Evolutionary conservation across 2,329 filamentous ascomycete species (phyloP).

Genomic region (Aspergillus caelatus): DNA sequence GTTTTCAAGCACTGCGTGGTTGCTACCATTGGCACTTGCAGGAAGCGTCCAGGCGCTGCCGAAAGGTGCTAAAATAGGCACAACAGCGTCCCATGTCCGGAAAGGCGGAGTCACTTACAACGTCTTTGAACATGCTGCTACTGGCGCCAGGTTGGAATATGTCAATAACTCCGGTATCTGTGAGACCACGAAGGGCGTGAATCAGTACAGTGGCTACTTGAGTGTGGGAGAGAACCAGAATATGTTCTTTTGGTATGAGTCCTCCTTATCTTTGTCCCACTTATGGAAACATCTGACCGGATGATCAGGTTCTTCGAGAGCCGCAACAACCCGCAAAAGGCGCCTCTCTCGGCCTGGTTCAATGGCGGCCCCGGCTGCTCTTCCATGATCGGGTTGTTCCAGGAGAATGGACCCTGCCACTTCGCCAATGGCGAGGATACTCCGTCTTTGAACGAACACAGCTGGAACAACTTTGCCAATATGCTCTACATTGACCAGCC

Average conservation of each 20-base stretch:
- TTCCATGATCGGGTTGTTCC: constrained; percentile 44
- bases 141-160: constrained; percentile 49
- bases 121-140: constrained; percentile 54
- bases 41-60: background rate
- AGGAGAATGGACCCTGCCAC: constrained; percentile 50
- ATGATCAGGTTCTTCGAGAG: constrained; percentile 50
- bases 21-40: background rate
- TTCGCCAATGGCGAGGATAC: constrained; percentile 42
- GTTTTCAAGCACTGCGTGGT: background rate
- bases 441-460: constrained; percentile 53
- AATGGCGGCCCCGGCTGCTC: constrained; percentile 53
- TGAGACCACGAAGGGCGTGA: constrained; percentile 55
- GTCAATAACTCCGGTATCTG: constrained; percentile 57
- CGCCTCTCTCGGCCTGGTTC: constrained; percentile 50
- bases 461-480: constrained; percentile 64
- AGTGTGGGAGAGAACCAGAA: constrained; percentile 49
- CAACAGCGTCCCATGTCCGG: constrained; percentile 29
- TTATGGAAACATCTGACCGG: background rate
- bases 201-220: constrained; percentile 56
- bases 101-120: constrained; percentile 46
- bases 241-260: constrained; percentile 48
- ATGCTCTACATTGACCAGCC: constrained; percentile 71
- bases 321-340: constrained; percentile 47
- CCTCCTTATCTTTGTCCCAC: background rate
- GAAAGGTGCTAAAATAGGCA: constrained; percentile 5